Percentiles rank a stretch among this genome's conserved stretches.
Evolutionary conservation across 2,329 filamentous ascomycete species (phyloP).

Genomic region (Aureobasidium subglaciale): DNA sequence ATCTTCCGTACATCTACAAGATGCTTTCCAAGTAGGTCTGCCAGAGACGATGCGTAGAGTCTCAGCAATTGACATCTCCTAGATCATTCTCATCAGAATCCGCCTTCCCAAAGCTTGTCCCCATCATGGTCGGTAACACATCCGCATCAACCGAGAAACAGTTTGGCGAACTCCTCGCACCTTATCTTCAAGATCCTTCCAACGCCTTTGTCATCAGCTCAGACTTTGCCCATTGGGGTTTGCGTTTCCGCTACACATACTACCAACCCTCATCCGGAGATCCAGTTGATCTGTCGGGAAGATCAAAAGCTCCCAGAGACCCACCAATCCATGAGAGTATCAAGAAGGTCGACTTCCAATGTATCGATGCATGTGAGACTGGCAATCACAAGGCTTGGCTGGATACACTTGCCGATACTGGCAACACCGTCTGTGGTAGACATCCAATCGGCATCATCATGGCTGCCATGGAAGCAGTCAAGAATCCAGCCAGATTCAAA

Average conservation of each 20-base stretch:
- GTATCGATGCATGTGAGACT: slow-evolving; percentile 77
- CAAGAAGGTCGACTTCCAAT: slow-evolving; percentile 66
- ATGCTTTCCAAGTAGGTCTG: slow-evolving; percentile 53
- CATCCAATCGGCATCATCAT: slow-evolving; percentile 92
- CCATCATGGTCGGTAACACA: slow-evolving; percentile 78
- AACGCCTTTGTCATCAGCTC: slow-evolving; percentile 86
- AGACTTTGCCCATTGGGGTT: slow-evolving; percentile 96
- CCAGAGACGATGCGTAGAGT: too few species aligned
- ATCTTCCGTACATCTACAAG: slow-evolving; percentile 87
- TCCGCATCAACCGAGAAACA: slow-evolving; percentile 56
- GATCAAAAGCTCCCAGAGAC: slow-evolving; percentile 36
- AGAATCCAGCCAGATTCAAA: slow-evolving; percentile 47
- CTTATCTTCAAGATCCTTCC: slow-evolving; percentile 66
- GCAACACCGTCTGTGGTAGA: slow-evolving; percentile 88
- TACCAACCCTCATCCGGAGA: slow-evolving; percentile 53
- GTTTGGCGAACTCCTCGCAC: slow-evolving; percentile 64
- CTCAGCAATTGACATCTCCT: too few species aligned
- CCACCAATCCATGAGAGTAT: slow-evolving; percentile 78
- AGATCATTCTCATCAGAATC: slow-evolving; percentile 35
- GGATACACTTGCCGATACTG: slow-evolving; percentile 60
- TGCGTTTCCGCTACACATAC: slow-evolving; percentile 73
- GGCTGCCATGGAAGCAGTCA: slow-evolving; percentile 69
- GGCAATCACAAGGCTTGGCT: slow-evolving; percentile 67
- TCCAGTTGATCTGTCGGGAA: slow-evolving; percentile 35
- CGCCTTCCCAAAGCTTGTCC: slow-evolving; percentile 67